Conservation (phyloP, 768 basidiomycete genomes). For the Rhodosporidiobolus odoratus region DNA sequence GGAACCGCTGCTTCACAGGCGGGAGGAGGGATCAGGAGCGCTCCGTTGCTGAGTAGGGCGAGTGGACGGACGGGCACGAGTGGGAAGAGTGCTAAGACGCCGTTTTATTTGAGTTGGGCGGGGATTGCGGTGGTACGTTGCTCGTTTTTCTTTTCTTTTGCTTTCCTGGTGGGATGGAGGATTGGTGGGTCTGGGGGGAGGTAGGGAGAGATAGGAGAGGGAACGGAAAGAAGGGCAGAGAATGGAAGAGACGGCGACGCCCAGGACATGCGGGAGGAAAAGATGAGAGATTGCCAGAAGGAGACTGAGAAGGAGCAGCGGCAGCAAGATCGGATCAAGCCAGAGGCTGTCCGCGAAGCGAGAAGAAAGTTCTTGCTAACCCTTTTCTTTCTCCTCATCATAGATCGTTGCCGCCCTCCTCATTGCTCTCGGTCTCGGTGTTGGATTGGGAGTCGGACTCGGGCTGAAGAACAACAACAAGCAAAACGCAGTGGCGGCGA, state of each 20-base stretch:
- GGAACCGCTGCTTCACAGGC: background rate
- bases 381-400: background rate
- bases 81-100: slow-evolving; percentile 12
- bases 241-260: no score
- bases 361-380: no score
- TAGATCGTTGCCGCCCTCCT: slow-evolving; percentile 5
- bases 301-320: no score
- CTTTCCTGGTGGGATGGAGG: no score
- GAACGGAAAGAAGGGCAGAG: background rate
- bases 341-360: no score
- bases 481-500: background rate
- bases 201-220: no score
- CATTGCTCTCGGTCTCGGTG: slow-evolving; percentile 20
- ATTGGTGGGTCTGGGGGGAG: no score
- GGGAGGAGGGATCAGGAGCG: background rate
- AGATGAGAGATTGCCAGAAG: no score
- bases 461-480: slow-evolving; percentile 13
- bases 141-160: background rate
- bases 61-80: slow-evolving; percentile 20
- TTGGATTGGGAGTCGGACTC: slow-evolving; percentile 29
- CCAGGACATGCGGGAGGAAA: no score
- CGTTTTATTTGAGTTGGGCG: slow-evolving; percentile 14
- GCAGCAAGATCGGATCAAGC: no score
- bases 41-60: background rate
- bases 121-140: background rate